Base-by-base conservation (phyloP, 176 grass and related monocot species). In the Pontederia paniculata region DNA sequence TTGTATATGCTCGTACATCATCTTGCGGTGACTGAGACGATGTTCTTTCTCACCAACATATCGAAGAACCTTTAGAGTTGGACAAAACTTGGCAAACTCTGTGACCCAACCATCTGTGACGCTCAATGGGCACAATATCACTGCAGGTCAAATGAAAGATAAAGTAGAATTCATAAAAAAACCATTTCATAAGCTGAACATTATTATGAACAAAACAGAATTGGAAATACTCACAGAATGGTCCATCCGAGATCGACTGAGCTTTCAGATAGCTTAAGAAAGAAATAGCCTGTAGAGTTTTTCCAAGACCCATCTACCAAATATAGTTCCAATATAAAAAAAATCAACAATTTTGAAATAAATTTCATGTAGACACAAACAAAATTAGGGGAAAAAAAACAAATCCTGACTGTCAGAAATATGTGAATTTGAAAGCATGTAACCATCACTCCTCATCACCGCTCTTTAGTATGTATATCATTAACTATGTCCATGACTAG, bases 271-370 rank as follows among this genome's bases (percentile, higher is more conserved):
- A 83, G 63, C 79, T 89, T 67, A 95, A 59, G 50, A 89, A 80
- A 48, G 85, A 89, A 53, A 95, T 95, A 54, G 85, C 85, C 50
- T 95, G 90, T 17, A 95, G 76, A 74, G 90, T 95, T 70, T 95
- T 95, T 47, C 90, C 90, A 60, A 95, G 70, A 3, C 90, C 90
- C 90, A 95, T 95, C 85, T 95, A 79, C 31, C 42, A 25, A 84
- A 57, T 49, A 17, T 68, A 12, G 22, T 57, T 14, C 31, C 48
- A 57, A 25, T 58, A 25, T 9, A 31, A 58, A 28, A 7, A 57
- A 47, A 6, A 54, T 48, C 17, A 37, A 12, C 21, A 47, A 52
- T 48, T 10, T 22, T 20, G 62, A 53, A 15, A 46, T 19, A 61
- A 22, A 69, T 56, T 48, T 49, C 15, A 74, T 55, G 41, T 12